Evolutionary conservation across 73 alveolate species (phyloP).

Genomic region (Uronychia binucleata): DNA sequence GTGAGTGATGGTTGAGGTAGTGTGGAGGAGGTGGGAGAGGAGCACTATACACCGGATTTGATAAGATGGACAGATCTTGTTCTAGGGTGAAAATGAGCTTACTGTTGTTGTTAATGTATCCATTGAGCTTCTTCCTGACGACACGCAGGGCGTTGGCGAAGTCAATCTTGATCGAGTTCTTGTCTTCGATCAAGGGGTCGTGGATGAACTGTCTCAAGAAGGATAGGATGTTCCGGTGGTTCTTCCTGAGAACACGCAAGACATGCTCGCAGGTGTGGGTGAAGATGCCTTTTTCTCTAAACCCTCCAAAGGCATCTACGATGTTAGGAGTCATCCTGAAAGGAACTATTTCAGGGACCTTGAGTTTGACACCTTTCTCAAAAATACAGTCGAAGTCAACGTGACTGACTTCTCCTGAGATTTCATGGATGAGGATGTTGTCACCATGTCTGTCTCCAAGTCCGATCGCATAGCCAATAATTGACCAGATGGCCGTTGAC

Average conservation of each 20-base stretch:
- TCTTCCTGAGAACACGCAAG: conserved; percentile 69
- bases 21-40: too few relatives aligned
- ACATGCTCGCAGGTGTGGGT: conserved; percentile 72
- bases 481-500: conserved; percentile 95
- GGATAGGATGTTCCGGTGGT: conserved; percentile 66
- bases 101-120: conserved; percentile 47
- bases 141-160: conserved; percentile 42
- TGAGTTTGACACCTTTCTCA: conserved; percentile 86
- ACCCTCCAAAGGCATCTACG: conserved; percentile 89
- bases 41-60: too few relatives aligned
- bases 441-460: conserved; percentile 98
- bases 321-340: conserved; percentile 93
- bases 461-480: conserved; percentile 92
- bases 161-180: conserved; percentile 47
- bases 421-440: conserved; percentile 82
- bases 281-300: conserved; percentile 91
- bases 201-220: conserved; percentile 74
- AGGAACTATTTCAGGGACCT: conserved; percentile 97
- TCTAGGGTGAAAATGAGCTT: conserved; percentile 42
- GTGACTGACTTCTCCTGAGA: conserved; percentile 88
- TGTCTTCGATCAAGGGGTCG: conserved; percentile 77
- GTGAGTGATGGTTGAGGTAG: too few relatives aligned
- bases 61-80: too few relatives aligned
- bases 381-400: conserved; percentile 97
- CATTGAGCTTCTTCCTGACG: conserved; percentile 67